These are phyloP conservation scores for Wickerhamomyces sydowiorum DNA, from an alignment of 805 yeast genomes.

Conservation along the genomic window DNA sequence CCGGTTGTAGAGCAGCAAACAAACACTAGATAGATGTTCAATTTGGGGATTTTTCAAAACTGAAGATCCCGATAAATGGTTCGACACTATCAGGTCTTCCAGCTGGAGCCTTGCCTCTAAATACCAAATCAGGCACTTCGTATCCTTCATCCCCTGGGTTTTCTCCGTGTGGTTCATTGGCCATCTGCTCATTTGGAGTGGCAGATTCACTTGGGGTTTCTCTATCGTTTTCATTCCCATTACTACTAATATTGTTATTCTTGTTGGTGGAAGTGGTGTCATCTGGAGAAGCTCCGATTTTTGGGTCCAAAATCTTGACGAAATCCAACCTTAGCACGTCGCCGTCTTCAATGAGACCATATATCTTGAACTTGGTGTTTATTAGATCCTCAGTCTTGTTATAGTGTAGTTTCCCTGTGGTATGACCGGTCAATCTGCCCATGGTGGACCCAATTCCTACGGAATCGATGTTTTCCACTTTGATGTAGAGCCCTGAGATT, in stretches of 20 bases:
- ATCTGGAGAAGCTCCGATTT: conserved; percentile 4
- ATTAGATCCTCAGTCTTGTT: conserved; percentile 40
- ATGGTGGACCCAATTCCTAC: conserved; percentile 53
- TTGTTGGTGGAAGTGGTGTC: background rate
- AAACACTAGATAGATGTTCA: background rate
- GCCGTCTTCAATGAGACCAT: conserved; percentile 41
- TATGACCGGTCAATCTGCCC: conserved; percentile 50
- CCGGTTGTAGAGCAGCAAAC: background rate
- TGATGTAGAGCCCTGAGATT: conserved; percentile 43
- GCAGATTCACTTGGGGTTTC: conserved; percentile 1
- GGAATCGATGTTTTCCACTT: conserved; percentile 40
- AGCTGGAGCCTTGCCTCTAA: conserved; percentile 46
- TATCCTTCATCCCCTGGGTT: conserved; percentile 32
- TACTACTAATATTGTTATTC: background rate
- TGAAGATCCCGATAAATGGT: conserved; percentile 50
- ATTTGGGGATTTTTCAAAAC: conserved; percentile 32
- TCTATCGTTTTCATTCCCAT: background rate
- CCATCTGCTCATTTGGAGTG: conserved; percentile 5
- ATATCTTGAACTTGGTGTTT: conserved; percentile 42
- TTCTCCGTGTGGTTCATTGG: conserved; percentile 11
- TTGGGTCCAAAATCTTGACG: conserved; percentile 35
- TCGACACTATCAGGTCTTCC: conserved; percentile 46
- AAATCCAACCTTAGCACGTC: conserved; percentile 44
- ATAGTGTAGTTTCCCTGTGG: conserved; percentile 43
- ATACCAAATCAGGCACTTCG: conserved; percentile 41